A percentile compares a stretch with the other conserved stretches of the same genome.
phyloP scores from a whole-genome alignment of 306 rosid genomes.

The Dryas drummondii region DNA sequence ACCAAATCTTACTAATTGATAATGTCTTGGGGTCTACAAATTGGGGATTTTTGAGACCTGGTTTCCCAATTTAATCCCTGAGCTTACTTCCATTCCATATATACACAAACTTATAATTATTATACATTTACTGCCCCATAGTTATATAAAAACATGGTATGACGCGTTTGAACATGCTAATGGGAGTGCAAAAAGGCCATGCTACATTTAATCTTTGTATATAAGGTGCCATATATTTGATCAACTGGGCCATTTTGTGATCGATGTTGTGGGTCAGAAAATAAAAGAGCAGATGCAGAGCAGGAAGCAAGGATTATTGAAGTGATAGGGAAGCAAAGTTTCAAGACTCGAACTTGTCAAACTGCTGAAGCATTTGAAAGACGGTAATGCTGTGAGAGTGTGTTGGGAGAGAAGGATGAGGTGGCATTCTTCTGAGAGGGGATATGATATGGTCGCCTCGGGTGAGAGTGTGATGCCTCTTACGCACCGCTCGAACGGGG shows the following conservation, averaged over 20 bases:
- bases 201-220: conserved; percentile 29
- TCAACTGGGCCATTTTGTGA: conserved; percentile 21
- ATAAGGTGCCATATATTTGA: conserved; percentile 20
- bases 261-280: too few species aligned
- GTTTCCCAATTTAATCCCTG: too few species aligned
- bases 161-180: not conserved
- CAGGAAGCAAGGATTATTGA: too few species aligned
- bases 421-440: conserved; percentile 62
- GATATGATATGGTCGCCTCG: conserved; percentile 50
- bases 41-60: too few species aligned
- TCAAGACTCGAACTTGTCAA: conserved; percentile 69
- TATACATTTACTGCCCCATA: too few species aligned
- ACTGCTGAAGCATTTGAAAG: conserved; percentile 81
- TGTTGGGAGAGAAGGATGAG: conserved; percentile 46
- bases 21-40: too few species aligned
- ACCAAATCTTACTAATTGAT: too few species aligned
- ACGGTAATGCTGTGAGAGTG: conserved; percentile 56
- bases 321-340: not conserved
- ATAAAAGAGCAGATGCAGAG: too few species aligned
- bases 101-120: too few species aligned
- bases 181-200: conserved; percentile 13
- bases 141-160: too few species aligned
- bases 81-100: too few species aligned
- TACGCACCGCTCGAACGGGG: conserved; percentile 62
- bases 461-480: conserved; percentile 85